phyloP scores from a whole-genome alignment of 1,284 basidiomycete genomes.

The Ganoderma lucidum region DNA sequence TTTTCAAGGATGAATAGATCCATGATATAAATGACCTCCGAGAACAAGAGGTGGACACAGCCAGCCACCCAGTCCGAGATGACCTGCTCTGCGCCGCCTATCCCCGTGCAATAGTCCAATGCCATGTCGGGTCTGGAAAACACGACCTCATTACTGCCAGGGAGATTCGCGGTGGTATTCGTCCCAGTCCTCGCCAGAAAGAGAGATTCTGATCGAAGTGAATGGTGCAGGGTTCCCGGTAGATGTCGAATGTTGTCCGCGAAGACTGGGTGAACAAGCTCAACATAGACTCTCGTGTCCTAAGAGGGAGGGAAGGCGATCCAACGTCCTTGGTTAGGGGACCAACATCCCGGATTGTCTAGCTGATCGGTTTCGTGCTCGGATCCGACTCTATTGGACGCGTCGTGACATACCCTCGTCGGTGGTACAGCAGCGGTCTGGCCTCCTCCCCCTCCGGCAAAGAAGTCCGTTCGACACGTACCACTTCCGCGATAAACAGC shows the following conservation, averaged over 20 bases:
- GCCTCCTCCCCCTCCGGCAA: constrained; percentile 35
- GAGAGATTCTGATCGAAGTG: no score
- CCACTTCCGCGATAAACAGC: constrained; percentile 58
- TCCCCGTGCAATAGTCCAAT: no score
- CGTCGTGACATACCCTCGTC: constrained; percentile 52
- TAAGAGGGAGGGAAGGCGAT: not conserved
- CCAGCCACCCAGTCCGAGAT: no score
- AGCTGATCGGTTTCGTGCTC: constrained; percentile 19
- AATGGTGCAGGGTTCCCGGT: no score
- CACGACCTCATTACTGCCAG: no score
- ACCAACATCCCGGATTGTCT: not conserved
- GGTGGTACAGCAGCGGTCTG: constrained; percentile 57
- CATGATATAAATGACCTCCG: not conserved
- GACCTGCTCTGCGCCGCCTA: not conserved
- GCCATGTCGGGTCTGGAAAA: no score
- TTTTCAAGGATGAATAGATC: not conserved
- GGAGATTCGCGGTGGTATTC: no score
- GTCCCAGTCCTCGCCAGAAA: no score
- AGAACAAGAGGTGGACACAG: not conserved
- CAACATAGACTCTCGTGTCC: no score
- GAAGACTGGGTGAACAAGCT: no score
- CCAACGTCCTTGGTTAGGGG: not conserved
- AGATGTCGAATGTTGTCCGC: no score
- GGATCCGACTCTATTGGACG: constrained; percentile 27
- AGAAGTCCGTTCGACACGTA: constrained; percentile 49